Base-by-base conservation (phyloP, 306 rosid genomes). In the Cicer judaicum region DNA sequence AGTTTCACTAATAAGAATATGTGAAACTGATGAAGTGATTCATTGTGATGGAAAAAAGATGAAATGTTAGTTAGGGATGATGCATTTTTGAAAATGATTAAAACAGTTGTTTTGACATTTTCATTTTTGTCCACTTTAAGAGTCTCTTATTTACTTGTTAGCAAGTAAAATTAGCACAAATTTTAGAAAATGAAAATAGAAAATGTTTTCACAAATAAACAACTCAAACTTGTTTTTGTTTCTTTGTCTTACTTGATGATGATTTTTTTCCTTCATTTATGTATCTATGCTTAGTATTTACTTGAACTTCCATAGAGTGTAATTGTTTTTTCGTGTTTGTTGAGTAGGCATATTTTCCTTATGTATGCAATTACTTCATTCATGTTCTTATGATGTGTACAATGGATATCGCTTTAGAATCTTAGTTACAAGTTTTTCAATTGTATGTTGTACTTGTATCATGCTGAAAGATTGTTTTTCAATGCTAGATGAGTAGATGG, bases 261-360 rank as follows among this genome's bases (percentile, higher is more conserved):
- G 54, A 24, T 63, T 53, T 19, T 72, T 48, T 60, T 9, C 4
- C 11, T 48, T 49, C 54, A 49, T 49, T 49, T 49, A n/a, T 40
- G 8, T 29, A 66, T 66, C 47, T 43, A 24, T 41, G 59, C 57
- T 72, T 34, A 9, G 38, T 14, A 7, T 44, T 19, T 19, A 39
- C 29, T 48, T 66, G 8, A 18, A 8, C 15, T 10, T 7, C 2
- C 21, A 56, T 11, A 6, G 50, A 15, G 40, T 47, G 57, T 40
- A 56, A 24, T 9, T 50, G 60, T 49, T 64, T 64, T 7, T 19
- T 71, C 50, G 64, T 64, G 65, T 65, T 76, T 38, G 44, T 44
- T 64, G 69, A 43, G 67, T 29, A 21, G 19, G 41, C n/a, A 21
- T 8, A 5, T 29, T 2, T 67, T 56, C 14, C 38, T 39, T 2